Evolutionary conservation across 139 green algal genomes (phyloP), one percentile per base, ranked within the genome.

Genomic region (Volvox reticuliferus): DNA sequence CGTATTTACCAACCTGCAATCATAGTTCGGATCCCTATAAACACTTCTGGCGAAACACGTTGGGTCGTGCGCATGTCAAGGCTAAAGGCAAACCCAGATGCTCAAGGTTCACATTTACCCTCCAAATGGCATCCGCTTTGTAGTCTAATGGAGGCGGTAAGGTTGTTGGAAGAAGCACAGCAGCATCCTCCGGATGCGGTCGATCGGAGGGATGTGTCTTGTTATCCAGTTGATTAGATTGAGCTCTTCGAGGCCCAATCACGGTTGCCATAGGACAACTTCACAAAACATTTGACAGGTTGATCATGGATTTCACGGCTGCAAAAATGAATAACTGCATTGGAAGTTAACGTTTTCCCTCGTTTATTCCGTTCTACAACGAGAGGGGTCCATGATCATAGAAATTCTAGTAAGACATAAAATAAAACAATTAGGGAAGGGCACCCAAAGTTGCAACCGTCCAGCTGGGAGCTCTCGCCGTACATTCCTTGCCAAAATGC

Each of bases 1-100:
- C 89, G 67, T 84, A 86, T 85, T 93, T 93, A 17, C 87, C 91
- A 28, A 91, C 50, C 93, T 95, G 91, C 89, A 67, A 1, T 9
- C 44, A 55, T 9, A 55, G 5, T 55, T 55, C 5, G 44, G 44
- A 55, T 9, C 44, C 44, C 44, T 55, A 5, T 55, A 55, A 55
- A 55, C 44, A 24, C 6, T 26, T 36, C 75, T 0, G 24, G 75
- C 67, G 14, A 14, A 28, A 26, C 67, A 75, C 67, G 22, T 75
- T 75, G 67, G 67, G 67, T 75, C 67, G 67, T 75, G 22, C 22
- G 14, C 67, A 75, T 75, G 67, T 28, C 22, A 26, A 28, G 24
- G 3, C 67, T n/a, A 28, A 75, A 75, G 22, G 12, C 24, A 55
- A 75, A 79, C 71, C 71, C 71, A 79, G 22, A 20, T 36, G 71